Conservation (phyloP, 305 asterid species). For the Fraxinus ornus region DNA sequence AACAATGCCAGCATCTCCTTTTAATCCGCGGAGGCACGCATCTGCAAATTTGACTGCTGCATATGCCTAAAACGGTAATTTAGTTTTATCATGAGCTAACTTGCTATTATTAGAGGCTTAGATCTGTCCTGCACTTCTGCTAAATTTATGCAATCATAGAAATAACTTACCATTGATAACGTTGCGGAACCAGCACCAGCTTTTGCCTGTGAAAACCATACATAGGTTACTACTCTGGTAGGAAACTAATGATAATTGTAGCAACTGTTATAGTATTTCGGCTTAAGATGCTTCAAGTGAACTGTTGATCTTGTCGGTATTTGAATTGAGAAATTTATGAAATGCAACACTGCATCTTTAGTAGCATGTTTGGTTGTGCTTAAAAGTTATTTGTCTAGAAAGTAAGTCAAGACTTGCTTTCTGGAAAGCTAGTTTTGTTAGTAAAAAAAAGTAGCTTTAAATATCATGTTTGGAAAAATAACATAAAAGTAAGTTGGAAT, state of each 20-base stretch:
- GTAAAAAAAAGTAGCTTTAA: background rate
- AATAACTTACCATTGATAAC: constrained; percentile 66
- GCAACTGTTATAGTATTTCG: background rate
- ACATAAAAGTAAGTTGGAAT: background rate
- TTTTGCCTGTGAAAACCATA: constrained; percentile 60
- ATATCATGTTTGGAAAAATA: background rate
- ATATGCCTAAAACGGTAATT: constrained; percentile 58
- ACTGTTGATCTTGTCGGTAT: background rate
- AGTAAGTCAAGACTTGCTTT: background rate
- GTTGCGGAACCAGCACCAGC: constrained; percentile 98
- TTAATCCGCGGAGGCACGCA: constrained; percentile 78
- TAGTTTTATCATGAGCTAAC: constrained; percentile 13
- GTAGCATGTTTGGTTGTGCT: background rate
- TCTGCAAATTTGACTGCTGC: constrained; percentile 97
- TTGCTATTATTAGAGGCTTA: background rate
- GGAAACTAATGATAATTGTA: background rate
- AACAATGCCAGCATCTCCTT: constrained; percentile 78
- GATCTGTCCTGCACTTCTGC: background rate
- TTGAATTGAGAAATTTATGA: background rate
- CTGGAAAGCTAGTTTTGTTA: background rate
- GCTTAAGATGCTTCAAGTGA: background rate
- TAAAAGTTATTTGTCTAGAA: background rate
- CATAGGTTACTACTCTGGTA: background rate
- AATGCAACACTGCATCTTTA: background rate
- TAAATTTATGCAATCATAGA: background rate